Evolutionary conservation across 164 flowering plant species (phyloP).

Genomic region (Umbilicus rupestris): DNA sequence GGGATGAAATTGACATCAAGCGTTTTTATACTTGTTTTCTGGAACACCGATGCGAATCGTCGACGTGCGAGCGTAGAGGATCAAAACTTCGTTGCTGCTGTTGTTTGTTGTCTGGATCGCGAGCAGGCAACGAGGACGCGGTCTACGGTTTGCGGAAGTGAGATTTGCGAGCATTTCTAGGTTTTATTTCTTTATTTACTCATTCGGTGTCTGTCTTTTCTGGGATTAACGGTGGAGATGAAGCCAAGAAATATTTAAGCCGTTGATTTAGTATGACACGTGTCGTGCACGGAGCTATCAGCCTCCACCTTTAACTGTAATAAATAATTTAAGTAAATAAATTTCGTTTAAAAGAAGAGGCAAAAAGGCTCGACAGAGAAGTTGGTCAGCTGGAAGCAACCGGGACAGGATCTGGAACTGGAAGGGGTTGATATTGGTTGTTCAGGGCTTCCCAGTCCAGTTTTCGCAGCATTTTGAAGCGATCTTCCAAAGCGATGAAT

Average conservation of each 20-base stretch:
- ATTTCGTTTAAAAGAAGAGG: not conserved
- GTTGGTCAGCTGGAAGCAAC: constrained; percentile 14
- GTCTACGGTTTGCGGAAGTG: not conserved
- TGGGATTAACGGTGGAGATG: not conserved
- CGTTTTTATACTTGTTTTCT: not conserved
- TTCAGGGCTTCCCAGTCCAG: constrained; percentile 59
- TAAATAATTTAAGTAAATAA: not conserved
- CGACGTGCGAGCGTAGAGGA: no score
- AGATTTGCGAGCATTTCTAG: not conserved
- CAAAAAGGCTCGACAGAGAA: no score
- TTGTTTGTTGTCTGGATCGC: no score
- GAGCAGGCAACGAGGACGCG: not conserved
- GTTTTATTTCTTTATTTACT: not conserved
- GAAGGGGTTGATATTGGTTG: constrained; percentile 22
- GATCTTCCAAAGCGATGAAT: constrained; percentile 55
- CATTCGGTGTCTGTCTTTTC: not conserved
- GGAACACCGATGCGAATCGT: no score
- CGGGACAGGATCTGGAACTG: constrained; percentile 35
- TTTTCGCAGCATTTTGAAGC: constrained; percentile 52
- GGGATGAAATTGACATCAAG: not conserved
- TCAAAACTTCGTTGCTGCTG: no score
- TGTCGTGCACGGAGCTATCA: not conserved
- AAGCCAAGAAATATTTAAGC: not conserved
- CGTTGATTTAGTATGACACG: not conserved
- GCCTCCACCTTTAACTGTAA: not conserved